Evolutionary conservation across 2,329 filamentous ascomycete genomes (phyloP).

Genomic region (Trichoderma gracile): DNA sequence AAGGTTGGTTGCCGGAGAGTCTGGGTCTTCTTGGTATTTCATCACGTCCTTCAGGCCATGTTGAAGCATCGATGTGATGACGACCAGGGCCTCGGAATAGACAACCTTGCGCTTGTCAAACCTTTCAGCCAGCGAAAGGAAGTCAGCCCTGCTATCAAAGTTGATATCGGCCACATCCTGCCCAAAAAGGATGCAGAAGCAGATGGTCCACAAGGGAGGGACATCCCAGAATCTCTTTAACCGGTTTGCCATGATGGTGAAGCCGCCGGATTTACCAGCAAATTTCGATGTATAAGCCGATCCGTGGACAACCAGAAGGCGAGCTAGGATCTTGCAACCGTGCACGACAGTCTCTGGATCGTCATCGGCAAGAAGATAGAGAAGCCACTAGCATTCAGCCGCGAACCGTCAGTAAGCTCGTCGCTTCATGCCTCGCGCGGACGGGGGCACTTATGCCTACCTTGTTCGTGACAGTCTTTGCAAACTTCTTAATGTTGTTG

Average conservation of each 20-base stretch:
- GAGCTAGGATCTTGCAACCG: conserved; percentile 78
- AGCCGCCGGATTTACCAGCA: conserved; percentile 78
- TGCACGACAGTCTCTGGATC: conserved; percentile 80
- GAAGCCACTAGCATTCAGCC: conserved; percentile 65
- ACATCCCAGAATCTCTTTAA: conserved; percentile 88
- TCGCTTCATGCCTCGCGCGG: background rate
- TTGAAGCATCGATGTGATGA: conserved; percentile 85
- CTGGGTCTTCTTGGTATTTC: conserved; percentile 60
- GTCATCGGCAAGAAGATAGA: conserved; percentile 86
- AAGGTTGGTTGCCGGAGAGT: conserved; percentile 47
- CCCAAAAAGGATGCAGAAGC: conserved; percentile 85
- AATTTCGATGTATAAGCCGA: conserved; percentile 83
- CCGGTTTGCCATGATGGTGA: conserved; percentile 78
- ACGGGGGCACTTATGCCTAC: conserved; percentile 43
- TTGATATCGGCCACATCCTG: conserved; percentile 75
- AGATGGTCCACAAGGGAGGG: conserved; percentile 80
- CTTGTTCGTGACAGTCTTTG: conserved; percentile 92
- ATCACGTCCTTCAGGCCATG: conserved; percentile 74
- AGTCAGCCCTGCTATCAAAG: conserved; percentile 71
- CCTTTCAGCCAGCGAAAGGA: conserved; percentile 70
- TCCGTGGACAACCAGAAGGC: conserved; percentile 81
- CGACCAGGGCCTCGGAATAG: conserved; percentile 75
- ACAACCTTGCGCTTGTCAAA: conserved; percentile 70
- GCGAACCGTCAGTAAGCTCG: background rate
- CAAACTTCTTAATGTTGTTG: conserved; percentile 79